These are phyloP conservation scores for Alnus glutinosa DNA, from an alignment of 306 rosid genomes.

Conservation along the genomic window DNA sequence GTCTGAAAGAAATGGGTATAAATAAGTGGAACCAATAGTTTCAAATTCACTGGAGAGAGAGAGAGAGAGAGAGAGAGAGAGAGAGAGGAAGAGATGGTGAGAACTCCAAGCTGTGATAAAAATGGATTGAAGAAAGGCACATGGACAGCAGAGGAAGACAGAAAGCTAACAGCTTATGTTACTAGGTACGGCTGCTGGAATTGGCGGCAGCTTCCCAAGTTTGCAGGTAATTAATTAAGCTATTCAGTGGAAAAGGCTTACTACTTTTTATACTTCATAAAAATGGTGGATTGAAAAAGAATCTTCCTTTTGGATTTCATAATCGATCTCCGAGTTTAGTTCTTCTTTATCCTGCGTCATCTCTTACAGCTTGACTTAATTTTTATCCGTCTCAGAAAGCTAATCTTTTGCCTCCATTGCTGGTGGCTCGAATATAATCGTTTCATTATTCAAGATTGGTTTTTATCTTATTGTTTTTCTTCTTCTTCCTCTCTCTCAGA, in stretches of 20 bases:
- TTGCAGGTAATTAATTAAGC: constrained; percentile 58
- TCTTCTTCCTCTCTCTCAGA: neutral
- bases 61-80: constrained; percentile 5
- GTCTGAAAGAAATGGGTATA: neutral
- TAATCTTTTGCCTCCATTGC: neutral
- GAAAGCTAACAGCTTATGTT: constrained; percentile 68
- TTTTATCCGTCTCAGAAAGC: neutral
- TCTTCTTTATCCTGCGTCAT: too few species aligned
- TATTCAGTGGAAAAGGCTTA: neutral
- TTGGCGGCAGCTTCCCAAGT: constrained; percentile 92
- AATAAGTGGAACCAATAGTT: neutral
- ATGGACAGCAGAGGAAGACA: constrained; percentile 86
- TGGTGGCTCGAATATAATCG: neutral
- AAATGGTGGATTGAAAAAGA: neutral
- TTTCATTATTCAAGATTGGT: neutral
- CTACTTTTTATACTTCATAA: neutral
- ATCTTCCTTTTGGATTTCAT: neutral
- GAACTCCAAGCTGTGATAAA: constrained; percentile 63
- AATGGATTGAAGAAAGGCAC: constrained; percentile 78
- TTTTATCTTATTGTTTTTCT: neutral
- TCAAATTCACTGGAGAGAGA: neutral
- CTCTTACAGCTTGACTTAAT: neutral
- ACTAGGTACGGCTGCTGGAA: constrained; percentile 81
- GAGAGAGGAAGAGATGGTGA: constrained; percentile 42
- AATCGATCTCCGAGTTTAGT: neutral